A percentile compares a stretch with the other conserved stretches of the same genome.
Conservation (phyloP, 768 basidiomycete species). For the Panellus pusillus region DNA sequence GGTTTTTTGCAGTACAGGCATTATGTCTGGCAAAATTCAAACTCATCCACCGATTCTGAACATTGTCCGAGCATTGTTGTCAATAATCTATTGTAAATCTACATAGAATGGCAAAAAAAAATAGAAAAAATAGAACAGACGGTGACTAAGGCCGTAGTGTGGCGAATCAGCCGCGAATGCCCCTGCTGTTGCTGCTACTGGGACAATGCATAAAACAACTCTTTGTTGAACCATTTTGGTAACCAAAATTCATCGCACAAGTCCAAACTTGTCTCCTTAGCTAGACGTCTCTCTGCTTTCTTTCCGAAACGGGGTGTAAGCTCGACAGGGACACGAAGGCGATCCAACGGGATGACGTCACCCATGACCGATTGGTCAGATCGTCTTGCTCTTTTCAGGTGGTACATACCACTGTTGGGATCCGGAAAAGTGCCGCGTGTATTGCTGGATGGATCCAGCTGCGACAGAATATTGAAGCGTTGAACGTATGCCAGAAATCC, state of each 20-base stretch:
- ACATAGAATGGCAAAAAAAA: no score
- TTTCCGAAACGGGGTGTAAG: slow-evolving; percentile 18
- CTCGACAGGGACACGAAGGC: slow-evolving; percentile 10
- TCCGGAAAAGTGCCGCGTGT: no score
- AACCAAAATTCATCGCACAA: slow-evolving; percentile 16
- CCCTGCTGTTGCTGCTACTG: no score
- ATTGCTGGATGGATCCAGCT: slow-evolving; percentile 1
- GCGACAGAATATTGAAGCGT: slow-evolving; percentile 19
- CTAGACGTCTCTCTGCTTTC: slow-evolving; percentile 11
- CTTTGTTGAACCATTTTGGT: slow-evolving; percentile 16
- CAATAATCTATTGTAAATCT: no score
- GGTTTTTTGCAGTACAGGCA: no score
- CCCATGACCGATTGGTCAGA: background rate
- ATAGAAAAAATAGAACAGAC: no score
- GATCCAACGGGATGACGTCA: slow-evolving; percentile 12
- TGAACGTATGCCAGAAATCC: slow-evolving; percentile 21
- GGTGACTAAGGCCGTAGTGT: no score
- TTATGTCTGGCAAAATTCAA: no score
- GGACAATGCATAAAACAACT: no score
- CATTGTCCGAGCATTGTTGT: no score
- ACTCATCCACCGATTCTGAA: no score
- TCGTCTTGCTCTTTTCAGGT: slow-evolving; percentile 1
- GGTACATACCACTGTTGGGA: background rate
- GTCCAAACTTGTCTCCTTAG: slow-evolving; percentile 7
- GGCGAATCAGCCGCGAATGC: no score